These are phyloP conservation scores for Haplosporangium sp. DNA, from an alignment of 371 early-diverging fungal genomes.

Conservation along the genomic window DNA sequence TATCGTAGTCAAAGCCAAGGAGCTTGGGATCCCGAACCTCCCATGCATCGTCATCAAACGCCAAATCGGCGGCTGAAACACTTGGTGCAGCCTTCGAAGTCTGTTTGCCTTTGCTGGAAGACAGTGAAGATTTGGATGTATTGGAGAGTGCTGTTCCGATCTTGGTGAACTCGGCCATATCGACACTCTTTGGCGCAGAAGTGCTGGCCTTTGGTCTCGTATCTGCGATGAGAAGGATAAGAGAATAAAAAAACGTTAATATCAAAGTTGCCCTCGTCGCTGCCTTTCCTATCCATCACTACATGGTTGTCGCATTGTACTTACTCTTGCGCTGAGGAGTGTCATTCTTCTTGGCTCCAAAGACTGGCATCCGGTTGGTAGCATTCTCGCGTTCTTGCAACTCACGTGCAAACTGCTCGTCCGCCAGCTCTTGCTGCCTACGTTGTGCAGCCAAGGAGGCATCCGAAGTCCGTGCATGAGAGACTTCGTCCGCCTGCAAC, in stretches of 20 bases:
- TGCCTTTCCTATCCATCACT: background rate
- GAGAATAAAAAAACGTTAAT: background rate
- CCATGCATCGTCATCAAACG: conserved; percentile 71
- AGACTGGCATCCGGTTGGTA: conserved; percentile 51
- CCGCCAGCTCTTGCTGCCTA: conserved; percentile 57
- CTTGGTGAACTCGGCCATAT: conserved; percentile 52
- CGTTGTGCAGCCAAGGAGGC: conserved; percentile 48
- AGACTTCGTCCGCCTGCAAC: conserved; percentile 55
- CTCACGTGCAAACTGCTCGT: conserved; percentile 80
- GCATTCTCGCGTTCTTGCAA: conserved; percentile 73
- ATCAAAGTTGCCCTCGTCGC: background rate
- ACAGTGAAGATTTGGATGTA: conserved; percentile 35
- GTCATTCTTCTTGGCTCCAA: conserved; percentile 43
- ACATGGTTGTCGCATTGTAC: background rate
- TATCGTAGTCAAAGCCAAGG: conserved; percentile 55
- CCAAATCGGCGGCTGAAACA: conserved; percentile 55
- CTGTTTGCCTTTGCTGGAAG: conserved; percentile 59
- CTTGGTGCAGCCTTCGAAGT: conserved; percentile 53
- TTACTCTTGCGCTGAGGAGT: conserved; percentile 53
- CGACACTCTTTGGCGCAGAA: conserved; percentile 39
- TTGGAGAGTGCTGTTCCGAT: conserved; percentile 26
- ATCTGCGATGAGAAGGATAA: conserved; percentile 7
- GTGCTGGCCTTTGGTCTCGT: conserved; percentile 47
- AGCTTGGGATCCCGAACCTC: conserved; percentile 58
- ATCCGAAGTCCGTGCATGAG: conserved; percentile 21